phyloP scores from a whole-genome alignment of 805 yeast species.

The Pichia exigua region DNA sequence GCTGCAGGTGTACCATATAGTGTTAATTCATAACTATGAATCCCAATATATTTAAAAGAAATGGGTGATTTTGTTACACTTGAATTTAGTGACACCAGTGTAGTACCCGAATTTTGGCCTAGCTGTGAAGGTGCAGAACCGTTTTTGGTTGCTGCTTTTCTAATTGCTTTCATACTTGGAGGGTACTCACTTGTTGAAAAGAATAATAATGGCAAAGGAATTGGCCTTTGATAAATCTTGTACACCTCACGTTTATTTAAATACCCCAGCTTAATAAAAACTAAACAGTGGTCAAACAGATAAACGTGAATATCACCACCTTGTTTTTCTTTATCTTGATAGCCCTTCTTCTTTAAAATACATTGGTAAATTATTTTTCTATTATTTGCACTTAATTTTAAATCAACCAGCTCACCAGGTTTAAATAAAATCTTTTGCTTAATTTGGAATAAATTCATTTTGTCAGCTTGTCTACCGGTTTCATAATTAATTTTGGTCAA shows the following conservation, averaged over 20 bases:
- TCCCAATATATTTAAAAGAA: constrained; percentile 46
- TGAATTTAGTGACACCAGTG: constrained; percentile 18
- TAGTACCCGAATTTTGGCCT: constrained; percentile 15
- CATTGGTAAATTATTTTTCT: constrained; percentile 76
- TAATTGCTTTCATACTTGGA: constrained; percentile 47
- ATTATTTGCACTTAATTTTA: constrained; percentile 75
- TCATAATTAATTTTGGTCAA: constrained; percentile 75
- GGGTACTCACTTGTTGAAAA: constrained; percentile 73
- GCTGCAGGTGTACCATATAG: constrained; percentile 51
- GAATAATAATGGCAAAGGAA: constrained; percentile 69
- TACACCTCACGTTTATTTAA: constrained; percentile 87
- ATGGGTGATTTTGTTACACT: constrained; percentile 35
- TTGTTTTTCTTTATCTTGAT: constrained; percentile 59
- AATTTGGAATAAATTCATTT: constrained; percentile 80
- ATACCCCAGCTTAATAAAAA: constrained; percentile 78
- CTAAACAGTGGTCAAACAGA: constrained; percentile 77
- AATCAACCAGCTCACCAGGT: constrained; percentile 77
- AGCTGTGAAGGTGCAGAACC: constrained; percentile 26
- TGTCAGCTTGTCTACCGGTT: constrained; percentile 88
- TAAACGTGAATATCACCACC: constrained; percentile 75
- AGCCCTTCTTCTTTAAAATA: constrained; percentile 60
- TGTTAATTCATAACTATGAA: constrained; percentile 46
- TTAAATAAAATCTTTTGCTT: constrained; percentile 77
- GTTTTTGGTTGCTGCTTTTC: constrained; percentile 32
- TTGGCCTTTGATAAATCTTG: constrained; percentile 84